Evolutionary conservation across 1,284 basidiomycete genomes (phyloP).

Genomic region (Melampsora larici-populina): DNA sequence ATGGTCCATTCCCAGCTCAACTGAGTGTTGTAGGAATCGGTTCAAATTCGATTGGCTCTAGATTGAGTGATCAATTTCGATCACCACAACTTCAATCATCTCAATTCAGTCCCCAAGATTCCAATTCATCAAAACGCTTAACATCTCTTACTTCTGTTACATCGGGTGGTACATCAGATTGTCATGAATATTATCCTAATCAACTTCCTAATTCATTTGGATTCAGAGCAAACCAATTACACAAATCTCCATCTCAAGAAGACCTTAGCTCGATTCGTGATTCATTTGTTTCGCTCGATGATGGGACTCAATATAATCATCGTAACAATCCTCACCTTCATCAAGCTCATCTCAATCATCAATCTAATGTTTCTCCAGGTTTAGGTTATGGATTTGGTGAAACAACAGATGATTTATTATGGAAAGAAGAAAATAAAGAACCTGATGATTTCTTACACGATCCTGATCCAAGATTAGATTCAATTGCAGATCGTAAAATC

Average conservation of each 20-base stretch:
- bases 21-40: slow-evolving; percentile 5
- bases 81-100: background rate
- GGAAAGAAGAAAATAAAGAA: slow-evolving; percentile 43
- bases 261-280: slow-evolving; percentile 27
- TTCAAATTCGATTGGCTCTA: background rate
- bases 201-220: background rate
- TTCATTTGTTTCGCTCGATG: slow-evolving; percentile 34
- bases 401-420: slow-evolving; percentile 37
- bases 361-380: slow-evolving; percentile 11
- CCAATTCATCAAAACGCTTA: background rate
- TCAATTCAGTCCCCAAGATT: background rate
- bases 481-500: slow-evolving; percentile 40
- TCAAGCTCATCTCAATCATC: too few species aligned
- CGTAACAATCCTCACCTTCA: background rate
- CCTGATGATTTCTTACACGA: slow-evolving; percentile 41
- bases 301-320: background rate
- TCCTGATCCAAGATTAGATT: slow-evolving; percentile 41
- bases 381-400: slow-evolving; percentile 18
- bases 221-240: background rate
- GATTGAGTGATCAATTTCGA: background rate
- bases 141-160: background rate
- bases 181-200: background rate
- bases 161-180: background rate
- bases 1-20: slow-evolving; percentile 38
- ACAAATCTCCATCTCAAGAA: background rate